Conservation (phyloP, 2,329 filamentous ascomycete genomes). For the Calycina herbarum region DNA sequence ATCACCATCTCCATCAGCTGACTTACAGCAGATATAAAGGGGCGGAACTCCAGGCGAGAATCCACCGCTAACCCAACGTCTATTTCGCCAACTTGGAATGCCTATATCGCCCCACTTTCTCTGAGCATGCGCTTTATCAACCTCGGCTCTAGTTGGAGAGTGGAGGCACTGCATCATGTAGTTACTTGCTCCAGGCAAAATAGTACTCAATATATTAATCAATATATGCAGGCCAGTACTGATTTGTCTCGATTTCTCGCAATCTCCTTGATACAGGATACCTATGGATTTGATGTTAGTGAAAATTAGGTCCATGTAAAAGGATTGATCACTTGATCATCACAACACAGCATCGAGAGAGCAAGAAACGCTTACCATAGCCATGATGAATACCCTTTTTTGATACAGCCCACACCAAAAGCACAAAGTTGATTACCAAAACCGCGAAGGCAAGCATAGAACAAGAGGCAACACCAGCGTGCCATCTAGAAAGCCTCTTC, state of each 20-base stretch:
- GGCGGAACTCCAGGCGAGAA: not conserved
- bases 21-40: not conserved
- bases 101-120: not conserved
- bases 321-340: not conserved
- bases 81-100: not conserved
- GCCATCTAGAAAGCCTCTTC: not conserved
- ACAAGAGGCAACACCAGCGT: not conserved
- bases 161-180: constrained; percentile 1
- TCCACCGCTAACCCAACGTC: not conserved
- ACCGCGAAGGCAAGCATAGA: not conserved
- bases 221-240: not conserved
- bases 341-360: not conserved
- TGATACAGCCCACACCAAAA: not conserved
- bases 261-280: not conserved
- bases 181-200: not conserved
- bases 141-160: not conserved
- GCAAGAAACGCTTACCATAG: not conserved
- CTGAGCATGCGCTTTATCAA: not conserved
- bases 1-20: not conserved
- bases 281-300: not conserved
- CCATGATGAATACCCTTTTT: not conserved
- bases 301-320: not conserved
- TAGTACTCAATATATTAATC: not conserved
- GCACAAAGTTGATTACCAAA: not conserved
- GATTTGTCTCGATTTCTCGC: not conserved